A percentile compares a stretch with the other conserved stretches of the same genome.
phyloP scores from a whole-genome alignment of 305 asterid genomes.

The Withania somnifera region DNA sequence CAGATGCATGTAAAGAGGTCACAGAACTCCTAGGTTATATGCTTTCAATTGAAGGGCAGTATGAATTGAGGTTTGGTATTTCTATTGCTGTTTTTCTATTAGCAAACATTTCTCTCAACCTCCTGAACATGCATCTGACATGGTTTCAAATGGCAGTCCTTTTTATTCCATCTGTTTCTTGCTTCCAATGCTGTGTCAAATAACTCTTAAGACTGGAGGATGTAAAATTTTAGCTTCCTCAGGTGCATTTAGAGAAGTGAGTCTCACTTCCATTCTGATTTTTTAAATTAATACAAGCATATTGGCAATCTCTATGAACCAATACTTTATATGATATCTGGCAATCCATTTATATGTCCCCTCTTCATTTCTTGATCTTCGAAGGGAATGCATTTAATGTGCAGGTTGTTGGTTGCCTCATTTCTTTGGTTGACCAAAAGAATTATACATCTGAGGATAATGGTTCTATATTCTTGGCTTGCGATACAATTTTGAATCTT shows the following conservation, averaged over 20 bases:
- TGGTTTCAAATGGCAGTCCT: slow-evolving; percentile 35
- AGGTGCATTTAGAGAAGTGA: slow-evolving; percentile 57
- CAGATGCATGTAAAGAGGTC: slow-evolving; percentile 66
- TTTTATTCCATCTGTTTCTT: slow-evolving; percentile 56
- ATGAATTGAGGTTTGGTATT: slow-evolving; percentile 46
- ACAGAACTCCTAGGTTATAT: slow-evolving; percentile 59
- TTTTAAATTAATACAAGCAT: not conserved
- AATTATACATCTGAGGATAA: slow-evolving; percentile 25
- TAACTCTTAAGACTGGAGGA: slow-evolving; percentile 59
- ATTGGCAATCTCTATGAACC: not conserved
- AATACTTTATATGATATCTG: not conserved
- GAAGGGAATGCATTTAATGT: slow-evolving; percentile 6
- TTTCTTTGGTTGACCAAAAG: slow-evolving; percentile 36
- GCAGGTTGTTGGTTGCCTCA: slow-evolving; percentile 54
- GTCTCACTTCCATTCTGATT: slow-evolving; percentile 4
- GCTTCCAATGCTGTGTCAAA: slow-evolving; percentile 89
- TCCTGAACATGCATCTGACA: slow-evolving; percentile 2
- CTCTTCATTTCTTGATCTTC: not conserved
- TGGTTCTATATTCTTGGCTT: slow-evolving; percentile 58
- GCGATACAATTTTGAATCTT: slow-evolving; percentile 79
- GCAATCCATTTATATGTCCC: not conserved
- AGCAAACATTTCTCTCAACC: not conserved
- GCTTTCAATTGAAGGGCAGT: slow-evolving; percentile 74
- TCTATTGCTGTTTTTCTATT: slow-evolving; percentile 5
- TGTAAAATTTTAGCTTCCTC: slow-evolving; percentile 52